Percentiles rank a stretch among this genome's conserved stretches.
phyloP scores from a whole-genome alignment of 2,329 filamentous ascomycete genomes.

The Dactylonectria macrodidyma region DNA sequence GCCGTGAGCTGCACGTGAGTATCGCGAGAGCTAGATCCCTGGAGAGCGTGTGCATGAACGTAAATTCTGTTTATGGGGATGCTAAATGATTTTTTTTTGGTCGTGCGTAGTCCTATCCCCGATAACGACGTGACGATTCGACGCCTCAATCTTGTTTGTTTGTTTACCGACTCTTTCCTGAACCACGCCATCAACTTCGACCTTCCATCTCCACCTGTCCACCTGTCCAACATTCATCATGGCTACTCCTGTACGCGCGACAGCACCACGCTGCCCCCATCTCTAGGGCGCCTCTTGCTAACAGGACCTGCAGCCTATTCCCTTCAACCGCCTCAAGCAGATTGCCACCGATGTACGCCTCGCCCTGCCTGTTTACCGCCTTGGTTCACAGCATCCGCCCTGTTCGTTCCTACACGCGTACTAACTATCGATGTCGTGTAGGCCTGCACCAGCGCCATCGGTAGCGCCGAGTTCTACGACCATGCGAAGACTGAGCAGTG shows the following conservation, averaged over 20 bases:
- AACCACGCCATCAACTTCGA: constrained; percentile 44
- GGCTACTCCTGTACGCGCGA: constrained; percentile 55
- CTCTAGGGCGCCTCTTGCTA: constrained; percentile 33
- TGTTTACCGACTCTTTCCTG: constrained; percentile 49
- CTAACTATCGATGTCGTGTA: constrained; percentile 54
- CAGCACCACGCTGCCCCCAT: background rate
- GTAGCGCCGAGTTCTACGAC: constrained; percentile 84
- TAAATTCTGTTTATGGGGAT: constrained; percentile 30
- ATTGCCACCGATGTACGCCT: constrained; percentile 84
- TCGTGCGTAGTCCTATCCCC: constrained; percentile 37
- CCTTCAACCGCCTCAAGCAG: constrained; percentile 83
- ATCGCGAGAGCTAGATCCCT: constrained; percentile 20
- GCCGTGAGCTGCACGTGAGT: constrained; percentile 34
- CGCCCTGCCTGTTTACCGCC: constrained; percentile 42
- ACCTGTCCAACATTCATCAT: constrained; percentile 48
- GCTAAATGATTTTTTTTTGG: constrained; percentile 35
- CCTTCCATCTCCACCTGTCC: constrained; percentile 40
- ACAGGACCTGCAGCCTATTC: constrained; percentile 73
- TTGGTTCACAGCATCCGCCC: constrained; percentile 20
- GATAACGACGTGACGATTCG: constrained; percentile 46
- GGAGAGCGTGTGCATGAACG: constrained; percentile 28
- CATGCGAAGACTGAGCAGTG: constrained; percentile 88
- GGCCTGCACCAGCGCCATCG: constrained; percentile 88
- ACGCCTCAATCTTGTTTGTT: constrained; percentile 46
- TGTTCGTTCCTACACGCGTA: constrained; percentile 24